phyloP scores from a whole-genome alignment of 75 land plant species.

The Ceratopteris richardii region DNA sequence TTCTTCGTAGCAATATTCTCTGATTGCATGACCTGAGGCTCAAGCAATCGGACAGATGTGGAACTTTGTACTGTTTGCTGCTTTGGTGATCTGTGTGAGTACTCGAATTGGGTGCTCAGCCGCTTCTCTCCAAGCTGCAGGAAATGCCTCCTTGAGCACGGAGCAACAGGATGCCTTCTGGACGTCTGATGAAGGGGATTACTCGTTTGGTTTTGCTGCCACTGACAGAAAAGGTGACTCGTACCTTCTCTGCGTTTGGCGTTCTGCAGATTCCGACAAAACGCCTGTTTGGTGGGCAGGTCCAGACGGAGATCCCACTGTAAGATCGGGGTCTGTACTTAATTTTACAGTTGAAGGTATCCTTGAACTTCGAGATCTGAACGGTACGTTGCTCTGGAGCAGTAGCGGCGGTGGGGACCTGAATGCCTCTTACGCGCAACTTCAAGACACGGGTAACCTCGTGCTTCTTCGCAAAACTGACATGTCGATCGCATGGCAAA shows the following conservation, averaged over 20 bases:
- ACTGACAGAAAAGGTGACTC: not conserved
- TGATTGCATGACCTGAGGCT: no score
- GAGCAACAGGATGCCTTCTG: no score
- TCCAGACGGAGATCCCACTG: not conserved
- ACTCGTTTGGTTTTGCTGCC: not conserved
- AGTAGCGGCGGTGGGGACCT: not conserved
- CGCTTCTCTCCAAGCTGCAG: no score
- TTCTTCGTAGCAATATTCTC: no score
- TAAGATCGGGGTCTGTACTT: not conserved
- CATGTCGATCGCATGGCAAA: not conserved
- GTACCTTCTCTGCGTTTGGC: slow-evolving; percentile 3
- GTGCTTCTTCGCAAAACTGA: not conserved
- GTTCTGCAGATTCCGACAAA: not conserved
- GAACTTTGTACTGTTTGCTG: no score
- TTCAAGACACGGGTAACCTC: slow-evolving; percentile 4
- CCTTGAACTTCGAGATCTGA: not conserved
- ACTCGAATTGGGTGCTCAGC: no score
- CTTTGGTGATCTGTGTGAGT: no score
- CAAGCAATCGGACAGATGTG: no score
- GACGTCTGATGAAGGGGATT: not conserved
- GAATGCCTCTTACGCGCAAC: not conserved
- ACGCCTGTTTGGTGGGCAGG: not conserved
- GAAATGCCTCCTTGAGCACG: no score
- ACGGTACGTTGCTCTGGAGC: not conserved
- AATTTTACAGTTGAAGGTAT: not conserved